Evolutionary conservation across 2,329 filamentous ascomycete species (phyloP), one percentile per base, ranked within the genome.

Genomic region (Moelleriella libera): DNA sequence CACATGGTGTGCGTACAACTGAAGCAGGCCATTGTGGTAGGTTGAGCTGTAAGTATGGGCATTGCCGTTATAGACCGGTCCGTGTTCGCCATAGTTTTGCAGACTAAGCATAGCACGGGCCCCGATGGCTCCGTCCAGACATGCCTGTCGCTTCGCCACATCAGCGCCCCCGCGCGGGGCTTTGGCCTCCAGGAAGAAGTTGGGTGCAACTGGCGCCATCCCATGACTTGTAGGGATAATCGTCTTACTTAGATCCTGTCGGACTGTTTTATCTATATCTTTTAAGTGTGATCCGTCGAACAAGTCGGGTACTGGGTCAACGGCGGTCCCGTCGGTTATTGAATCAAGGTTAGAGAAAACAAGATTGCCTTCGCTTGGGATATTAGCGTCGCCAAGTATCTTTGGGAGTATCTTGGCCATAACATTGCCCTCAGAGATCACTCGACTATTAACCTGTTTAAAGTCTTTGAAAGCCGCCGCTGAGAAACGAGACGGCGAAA

Each of bases 171-270:
- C 59, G 49, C 62, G 47, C 4, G 60, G 62, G 1, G 62, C 61
- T 50, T 68, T 69, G 0, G 52, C 60, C 44, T 60, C 60, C 5
- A 68, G 43, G 49, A 69, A 68, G 48, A 66, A 65, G 52, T 69
- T 69, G 5, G 63, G 65, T 21, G 54, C 54, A 2, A 62, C 50
- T 2, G 64, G 64, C 47, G 32, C 32, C 7, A 56, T 52, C 28
- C 47, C 44, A 41, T 59, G 48, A 11, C 54, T 61, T 9, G 63
- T 63, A 10, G 65, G 63, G 29, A 64, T 52, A 32, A 67, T 60
- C 6, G 54, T 49, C 14, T 51, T 42, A 21, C 40, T 45, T 10
- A 66, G 54, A 21, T 52, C 48, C 28, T 51, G 41, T 7, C 57
- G 58, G n/a, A 62, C 50, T 10, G 48, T 41, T 28, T 30, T 44